Percentiles rank a stretch among this genome's conserved stretches.
Evolutionary conservation across 768 basidiomycete species (phyloP).

Genomic region (Amylocystis lapponica): DNA sequence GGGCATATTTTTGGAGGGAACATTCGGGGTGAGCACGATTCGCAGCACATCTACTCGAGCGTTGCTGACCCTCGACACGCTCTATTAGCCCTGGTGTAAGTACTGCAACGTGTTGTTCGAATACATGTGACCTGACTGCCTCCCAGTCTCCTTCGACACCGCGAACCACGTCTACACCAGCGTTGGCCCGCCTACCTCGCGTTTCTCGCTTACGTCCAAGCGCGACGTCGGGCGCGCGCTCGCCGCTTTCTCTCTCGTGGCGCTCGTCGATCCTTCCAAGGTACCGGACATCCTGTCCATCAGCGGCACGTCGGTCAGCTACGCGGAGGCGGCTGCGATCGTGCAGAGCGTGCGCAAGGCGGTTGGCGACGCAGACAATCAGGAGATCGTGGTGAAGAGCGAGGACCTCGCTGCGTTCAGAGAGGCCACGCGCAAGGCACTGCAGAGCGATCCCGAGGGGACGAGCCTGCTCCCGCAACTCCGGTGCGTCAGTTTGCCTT

Average conservation of each 20-base stretch:
- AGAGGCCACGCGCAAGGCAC: slow-evolving; percentile 6
- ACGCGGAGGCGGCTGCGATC: slow-evolving; percentile 8
- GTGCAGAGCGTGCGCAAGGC: slow-evolving; percentile 4
- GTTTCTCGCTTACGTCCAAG: slow-evolving; percentile 11
- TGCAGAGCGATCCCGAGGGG: not conserved
- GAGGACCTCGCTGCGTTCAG: slow-evolving; percentile 10
- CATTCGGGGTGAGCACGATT: slow-evolving; percentile 6
- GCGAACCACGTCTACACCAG: slow-evolving; percentile 13
- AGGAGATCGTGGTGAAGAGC: slow-evolving; percentile 7
- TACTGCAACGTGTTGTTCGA: no score
- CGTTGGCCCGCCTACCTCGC: slow-evolving; percentile 12
- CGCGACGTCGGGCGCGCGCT: slow-evolving; percentile 16
- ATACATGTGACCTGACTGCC: not conserved
- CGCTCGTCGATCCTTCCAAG: slow-evolving; percentile 6
- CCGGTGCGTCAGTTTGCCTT: slow-evolving; percentile 2
- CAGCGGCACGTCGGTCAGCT: slow-evolving; percentile 10
- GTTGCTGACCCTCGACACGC: not conserved
- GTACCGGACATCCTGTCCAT: slow-evolving; percentile 17
- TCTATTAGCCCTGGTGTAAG: no score
- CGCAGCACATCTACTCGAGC: not conserved
- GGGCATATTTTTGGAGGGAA: slow-evolving; percentile 11
- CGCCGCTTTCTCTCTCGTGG: slow-evolving; percentile 14
- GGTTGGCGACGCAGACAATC: slow-evolving; percentile 2
- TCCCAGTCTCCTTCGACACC: slow-evolving; percentile 17
- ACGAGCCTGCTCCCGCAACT: slow-evolving; percentile 4